Evolutionary conservation across 331 rosid genomes (phyloP), one percentile per base, ranked within the genome.

Genomic region (Quercus lobata): DNA sequence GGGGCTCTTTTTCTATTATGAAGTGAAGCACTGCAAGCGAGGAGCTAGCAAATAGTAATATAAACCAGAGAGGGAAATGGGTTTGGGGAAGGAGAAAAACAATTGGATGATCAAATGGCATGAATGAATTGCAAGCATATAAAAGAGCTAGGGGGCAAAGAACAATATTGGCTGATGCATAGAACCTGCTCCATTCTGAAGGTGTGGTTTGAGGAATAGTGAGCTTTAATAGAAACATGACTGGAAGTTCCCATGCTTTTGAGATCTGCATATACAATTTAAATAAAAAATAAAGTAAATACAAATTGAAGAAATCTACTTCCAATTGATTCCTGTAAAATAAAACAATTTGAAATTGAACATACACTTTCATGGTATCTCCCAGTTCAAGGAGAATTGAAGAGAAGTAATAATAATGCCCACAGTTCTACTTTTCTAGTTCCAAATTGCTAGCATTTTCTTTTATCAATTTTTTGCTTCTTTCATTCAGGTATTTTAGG

Each of bases 181-280:
- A 89, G 84, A 91, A 88, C 87, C 97, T 86, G 86, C 90, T 93
- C 99, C 99, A 90, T 70, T 90, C 91, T 1, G 92, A 76, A 19
- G 99, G 96, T 71, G 88, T 82, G 27, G 97, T 86, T 69, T 84
- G 91, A 46, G 99, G 98, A 79, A 93, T 91, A 46, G 98, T 93
- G 84, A 96, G 89, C 86, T 89, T 96, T 75, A 93, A 78, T 74
- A 96, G 80, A 83, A 87, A 35, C 15, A 89, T 74, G 62, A 96
- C 91, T 19, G 98, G 97, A 61, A 87, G 78, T 82, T 88, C 90
- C 94, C 94, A 96, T 25, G 56, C 55, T 75, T 81, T 87, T 87
- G 92, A 91, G 80, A 96, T 83, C 99, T 93, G 84, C 19, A 84
- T 53, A 65, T 21, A 69, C 57, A 79, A 22, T 34, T 62, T n/a